These are phyloP conservation scores for Gossypium mustelinum DNA, from an alignment of 345 rosid genomes.

Conservation along the genomic window DNA sequence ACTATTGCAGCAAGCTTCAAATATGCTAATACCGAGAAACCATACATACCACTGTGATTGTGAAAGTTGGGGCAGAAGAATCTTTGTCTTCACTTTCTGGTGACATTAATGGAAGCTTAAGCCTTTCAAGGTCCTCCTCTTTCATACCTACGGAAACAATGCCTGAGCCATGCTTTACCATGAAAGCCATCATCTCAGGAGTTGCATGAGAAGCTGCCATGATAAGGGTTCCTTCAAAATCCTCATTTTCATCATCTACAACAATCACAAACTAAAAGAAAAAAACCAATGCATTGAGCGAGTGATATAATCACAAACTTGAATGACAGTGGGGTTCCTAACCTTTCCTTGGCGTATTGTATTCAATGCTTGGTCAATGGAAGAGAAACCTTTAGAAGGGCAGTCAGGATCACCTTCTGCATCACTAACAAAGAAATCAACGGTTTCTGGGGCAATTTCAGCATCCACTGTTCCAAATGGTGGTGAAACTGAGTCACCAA, in stretches of 20 bases:
- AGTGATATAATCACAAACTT: background rate
- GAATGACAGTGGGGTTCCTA: constrained; percentile 14
- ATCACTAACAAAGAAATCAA: constrained; percentile 82
- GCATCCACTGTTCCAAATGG: constrained; percentile 48
- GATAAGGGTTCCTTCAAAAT: constrained; percentile 71
- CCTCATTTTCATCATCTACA: constrained; percentile 77
- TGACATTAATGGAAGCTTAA: constrained; percentile 77
- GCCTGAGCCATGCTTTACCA: constrained; percentile 73
- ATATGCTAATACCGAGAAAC: background rate
- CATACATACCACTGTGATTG: constrained; percentile 58
- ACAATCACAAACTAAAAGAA: constrained; percentile 75
- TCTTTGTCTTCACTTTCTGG: constrained; percentile 71
- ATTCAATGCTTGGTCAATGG: constrained; percentile 58
- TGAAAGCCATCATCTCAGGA: constrained; percentile 53
- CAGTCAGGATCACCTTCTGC: constrained; percentile 91
- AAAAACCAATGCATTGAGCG: constrained; percentile 3
- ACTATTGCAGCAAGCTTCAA: background rate
- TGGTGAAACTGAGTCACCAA: constrained; percentile 33
- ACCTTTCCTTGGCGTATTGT: constrained; percentile 70
- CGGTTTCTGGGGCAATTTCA: constrained; percentile 58
- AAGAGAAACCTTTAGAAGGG: constrained; percentile 68
- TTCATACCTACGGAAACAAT: constrained; percentile 81
- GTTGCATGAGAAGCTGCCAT: constrained; percentile 65
- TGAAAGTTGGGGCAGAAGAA: constrained; percentile 83
- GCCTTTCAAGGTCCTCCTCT: constrained; percentile 66